Percentiles rank a stretch among this genome's conserved stretches.
Conservation (phyloP, 1,284 basidiomycete species). For the Papiliotrema nemorosa region DNA sequence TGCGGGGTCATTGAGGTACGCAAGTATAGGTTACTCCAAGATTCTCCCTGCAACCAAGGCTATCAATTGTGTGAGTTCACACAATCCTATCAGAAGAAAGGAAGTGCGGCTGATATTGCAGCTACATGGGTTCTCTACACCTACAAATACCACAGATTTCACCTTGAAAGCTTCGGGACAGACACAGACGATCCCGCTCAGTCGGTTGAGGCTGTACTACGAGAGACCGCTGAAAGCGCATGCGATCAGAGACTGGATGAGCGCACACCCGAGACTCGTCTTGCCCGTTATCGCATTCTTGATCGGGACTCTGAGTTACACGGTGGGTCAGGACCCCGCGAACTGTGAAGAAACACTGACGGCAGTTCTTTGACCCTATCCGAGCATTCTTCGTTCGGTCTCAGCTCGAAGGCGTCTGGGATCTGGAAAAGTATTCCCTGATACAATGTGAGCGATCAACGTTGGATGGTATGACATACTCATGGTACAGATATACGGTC, state of each 20-base stretch:
- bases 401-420: conserved; percentile 78
- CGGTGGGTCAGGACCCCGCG: conserved; percentile 54
- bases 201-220: conserved; percentile 65
- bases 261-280: conserved; percentile 78
- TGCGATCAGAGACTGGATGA: conserved; percentile 75
- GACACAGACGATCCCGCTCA: conserved; percentile 48
- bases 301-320: conserved; percentile 81
- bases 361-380: conserved; percentile 84
- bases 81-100: background rate
- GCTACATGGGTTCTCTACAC: conserved; percentile 65
- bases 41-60: conserved; percentile 73
- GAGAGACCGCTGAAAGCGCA: conserved; percentile 72
- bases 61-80: conserved; percentile 60
- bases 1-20: conserved; percentile 64
- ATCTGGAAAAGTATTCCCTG: conserved; percentile 53
- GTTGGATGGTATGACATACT: background rate
- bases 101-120: conserved; percentile 1
- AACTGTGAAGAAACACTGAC: background rate
- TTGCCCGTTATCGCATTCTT: conserved; percentile 83
- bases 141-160: conserved; percentile 45
- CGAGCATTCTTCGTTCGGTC: conserved; percentile 78
- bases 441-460: conserved; percentile 31
- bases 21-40: conserved; percentile 61
- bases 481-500: conserved; percentile 1
- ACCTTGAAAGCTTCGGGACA: conserved; percentile 24